Conservation (phyloP, 805 yeast genomes). For the Wickerhamiella vanderwaltii region DNA sequence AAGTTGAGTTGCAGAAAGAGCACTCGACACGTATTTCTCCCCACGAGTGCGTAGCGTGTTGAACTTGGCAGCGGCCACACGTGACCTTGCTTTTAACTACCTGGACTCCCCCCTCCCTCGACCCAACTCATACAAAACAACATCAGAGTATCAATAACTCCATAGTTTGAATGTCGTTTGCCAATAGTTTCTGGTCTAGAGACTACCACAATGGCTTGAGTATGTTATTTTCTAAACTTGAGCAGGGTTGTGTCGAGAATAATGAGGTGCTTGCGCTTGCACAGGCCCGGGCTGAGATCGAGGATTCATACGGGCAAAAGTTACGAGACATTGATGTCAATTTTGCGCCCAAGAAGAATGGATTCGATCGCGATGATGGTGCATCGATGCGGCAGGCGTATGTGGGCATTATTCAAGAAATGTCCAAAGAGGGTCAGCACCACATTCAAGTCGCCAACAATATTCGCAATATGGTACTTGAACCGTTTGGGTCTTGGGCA, state of each 20-base stretch:
- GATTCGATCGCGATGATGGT: slow-evolving; percentile 48
- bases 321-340: slow-evolving; percentile 33
- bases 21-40: too few species aligned
- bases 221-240: slow-evolving; percentile 28
- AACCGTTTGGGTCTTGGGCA: slow-evolving; percentile 67
- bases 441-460: slow-evolving; percentile 52
- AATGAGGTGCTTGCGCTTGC: slow-evolving; percentile 55
- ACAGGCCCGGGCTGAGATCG: slow-evolving; percentile 60
- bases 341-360: slow-evolving; percentile 30
- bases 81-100: background rate
- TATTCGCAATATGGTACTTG: slow-evolving; percentile 47
- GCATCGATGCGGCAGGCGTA: slow-evolving; percentile 53
- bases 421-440: slow-evolving; percentile 44
- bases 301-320: slow-evolving; percentile 49
- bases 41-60: too few species aligned
- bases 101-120: slow-evolving; percentile 1
- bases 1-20: too few species aligned
- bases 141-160: too few species aligned
- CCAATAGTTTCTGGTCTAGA: slow-evolving; percentile 22
- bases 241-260: slow-evolving; percentile 53
- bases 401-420: slow-evolving; percentile 42
- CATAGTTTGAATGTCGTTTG: slow-evolving; percentile 13
- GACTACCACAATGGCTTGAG: slow-evolving; percentile 25
- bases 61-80: too few species aligned
- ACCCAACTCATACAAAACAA: too few species aligned